Base-by-base conservation (phyloP, 2,329 filamentous ascomycete species). In the Epichloe sibirici region DNA sequence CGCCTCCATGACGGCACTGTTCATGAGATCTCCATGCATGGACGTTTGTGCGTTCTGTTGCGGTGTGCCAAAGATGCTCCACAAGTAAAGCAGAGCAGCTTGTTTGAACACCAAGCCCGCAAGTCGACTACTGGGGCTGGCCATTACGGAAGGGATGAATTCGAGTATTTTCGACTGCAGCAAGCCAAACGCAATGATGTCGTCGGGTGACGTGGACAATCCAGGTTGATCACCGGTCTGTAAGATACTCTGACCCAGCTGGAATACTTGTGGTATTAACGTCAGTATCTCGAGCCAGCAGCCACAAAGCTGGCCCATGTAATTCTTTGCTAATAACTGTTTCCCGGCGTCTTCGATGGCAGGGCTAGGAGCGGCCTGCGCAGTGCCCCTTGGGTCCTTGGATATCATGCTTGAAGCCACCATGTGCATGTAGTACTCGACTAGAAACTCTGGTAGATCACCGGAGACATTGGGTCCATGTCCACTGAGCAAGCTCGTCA, bases 401-500 rank as follows among this genome's bases (percentile, higher is more conserved):
- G 73, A 73, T 45, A 75, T 71, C 67, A 75, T 73, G 57, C 71
- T 74, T 6, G 71, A 67, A 3, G 70, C 66, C 3, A 70, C 67
- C 45, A 71, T 74, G 59, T 75, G 73, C 54, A 72, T 68, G 54
- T 74, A 75, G 40, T 74, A 75, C 58, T 75, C 73, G 45, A 74
- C 66, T 3, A 75, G 66, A 48, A 74, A 74, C 31, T 72, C 67
- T 31, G 68, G 66, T 3, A 75, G 55, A 9, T 71, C 65, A 12
- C 65, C 63, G 2, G 65, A 64, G 3, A 68, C 56, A 3, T 67
- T 61, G 0, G 61, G 56, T 42, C 66, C 62, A 4, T 62, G 63
- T 4, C 66, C 58, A 0, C 59, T 61, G 4, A 74, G 61, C 2
- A 74, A 56, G 2, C 64, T 65, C 8, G 65, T 63, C 9, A 75